Evolutionary conservation across 2,329 filamentous ascomycete species (phyloP), one percentile per base, ranked within the genome.

Genomic region (Emmonsia crescens): DNA sequence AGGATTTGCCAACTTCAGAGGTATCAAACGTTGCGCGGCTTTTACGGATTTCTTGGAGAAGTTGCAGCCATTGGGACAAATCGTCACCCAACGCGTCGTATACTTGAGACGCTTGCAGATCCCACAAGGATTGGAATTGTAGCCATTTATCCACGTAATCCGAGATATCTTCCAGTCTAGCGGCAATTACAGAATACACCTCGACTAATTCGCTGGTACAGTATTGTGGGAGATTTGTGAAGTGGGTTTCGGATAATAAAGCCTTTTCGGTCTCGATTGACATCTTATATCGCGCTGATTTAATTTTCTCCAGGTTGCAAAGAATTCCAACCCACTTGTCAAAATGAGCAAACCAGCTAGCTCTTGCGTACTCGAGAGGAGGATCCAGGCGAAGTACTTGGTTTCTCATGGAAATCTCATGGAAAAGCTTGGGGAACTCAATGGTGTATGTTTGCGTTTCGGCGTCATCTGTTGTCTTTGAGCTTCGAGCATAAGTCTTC

Each of bases 101-200:
- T 1, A 99, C 91, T 68, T 96, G 90, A 66, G 96, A 93, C 2
- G 93, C 91, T 73, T 96, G 93, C 62, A 99, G 82, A 78, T 99
- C 94, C 94, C 94, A 99, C 0, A 99, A 82, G 6, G 93, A 97
- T 75, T 99, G 94, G 76, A 97, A 99, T 69, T 96, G 94, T 54
- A 99, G 81, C 94, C 94, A 99, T 75, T 97, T 95, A 72, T 96
- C 91, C 10, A 99, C 91, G 68, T 99, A 99, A 3, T 82, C 81
- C 44, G 89, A 85, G 38, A 97, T 90, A 51, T 89, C 86, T 19
- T 82, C 80, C 4, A 99, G 78, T 75, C 94, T 96, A 66, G 84
- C 85, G 74, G 97, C 92, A 10, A 99, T 84, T 0, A 88, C 86
- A 40, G 82, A 82, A 72, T 97, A 96, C 0, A 96, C 92, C 63